These are phyloP conservation scores for Suillus subalutaceus DNA, from an alignment of 768 basidiomycete genomes.

Conservation along the genomic window DNA sequence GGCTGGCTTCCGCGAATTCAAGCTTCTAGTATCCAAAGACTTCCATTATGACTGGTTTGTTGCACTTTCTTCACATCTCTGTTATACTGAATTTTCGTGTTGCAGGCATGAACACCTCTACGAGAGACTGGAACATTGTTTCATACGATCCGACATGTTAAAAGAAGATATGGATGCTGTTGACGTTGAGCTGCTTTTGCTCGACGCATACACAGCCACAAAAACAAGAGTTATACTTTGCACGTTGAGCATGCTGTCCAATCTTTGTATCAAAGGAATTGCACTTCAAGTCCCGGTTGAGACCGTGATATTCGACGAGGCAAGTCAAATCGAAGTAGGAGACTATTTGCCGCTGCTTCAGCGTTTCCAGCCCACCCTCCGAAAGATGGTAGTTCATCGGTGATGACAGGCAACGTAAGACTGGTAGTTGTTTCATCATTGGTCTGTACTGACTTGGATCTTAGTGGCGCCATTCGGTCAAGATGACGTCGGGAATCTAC, in stretches of 20 bases:
- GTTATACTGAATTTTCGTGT: conserved; percentile 5
- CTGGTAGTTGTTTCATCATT: neutral
- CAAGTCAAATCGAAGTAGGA: conserved; percentile 47
- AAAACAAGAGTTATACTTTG: conserved; percentile 44
- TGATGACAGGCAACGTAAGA: conserved; percentile 43
- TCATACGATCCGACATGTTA: conserved; percentile 43
- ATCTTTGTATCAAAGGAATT: conserved; percentile 20
- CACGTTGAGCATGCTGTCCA: conserved; percentile 51
- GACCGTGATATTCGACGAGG: conserved; percentile 49
- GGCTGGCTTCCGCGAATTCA: conserved; percentile 37
- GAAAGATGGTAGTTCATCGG: conserved; percentile 43
- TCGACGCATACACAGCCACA: conserved; percentile 13
- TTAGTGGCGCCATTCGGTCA: conserved; percentile 80
- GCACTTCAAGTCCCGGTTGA: conserved; percentile 36
- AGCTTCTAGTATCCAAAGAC: conserved; percentile 45
- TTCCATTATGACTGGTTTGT: conserved; percentile 50
- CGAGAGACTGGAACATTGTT: conserved; percentile 28
- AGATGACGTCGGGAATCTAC: conserved; percentile 63
- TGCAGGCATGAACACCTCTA: conserved; percentile 58
- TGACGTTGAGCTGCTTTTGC: conserved; percentile 27
- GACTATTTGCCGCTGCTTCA: conserved; percentile 41
- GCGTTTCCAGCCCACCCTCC: conserved; percentile 26
- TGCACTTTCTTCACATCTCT: neutral
- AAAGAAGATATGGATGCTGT: conserved; percentile 1
- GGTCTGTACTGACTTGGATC: conserved; percentile 2